These are phyloP conservation scores for Sporothrix humicola DNA, from an alignment of 2,329 filamentous ascomycete genomes.

Conservation along the genomic window DNA sequence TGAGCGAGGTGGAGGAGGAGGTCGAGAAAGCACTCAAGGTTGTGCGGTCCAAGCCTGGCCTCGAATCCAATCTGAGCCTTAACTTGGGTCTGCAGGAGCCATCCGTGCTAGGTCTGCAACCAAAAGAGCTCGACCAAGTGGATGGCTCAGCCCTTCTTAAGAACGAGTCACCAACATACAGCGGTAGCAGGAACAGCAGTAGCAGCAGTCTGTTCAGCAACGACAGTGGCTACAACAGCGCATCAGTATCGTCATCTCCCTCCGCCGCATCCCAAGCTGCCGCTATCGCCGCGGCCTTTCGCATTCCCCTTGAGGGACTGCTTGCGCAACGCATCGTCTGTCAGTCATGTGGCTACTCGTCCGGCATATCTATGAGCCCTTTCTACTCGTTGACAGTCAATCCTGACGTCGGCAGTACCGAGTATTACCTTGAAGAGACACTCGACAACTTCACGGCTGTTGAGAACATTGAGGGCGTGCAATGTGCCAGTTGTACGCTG, in stretches of 20 bases:
- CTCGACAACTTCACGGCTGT: constrained; percentile 84
- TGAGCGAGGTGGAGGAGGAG: constrained; percentile 85
- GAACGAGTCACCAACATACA: too few species aligned
- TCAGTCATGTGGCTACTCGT: constrained; percentile 81
- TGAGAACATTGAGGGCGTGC: constrained; percentile 85
- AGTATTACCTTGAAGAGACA: constrained; percentile 76
- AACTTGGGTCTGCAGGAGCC: neutral
- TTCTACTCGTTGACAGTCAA: constrained; percentile 94
- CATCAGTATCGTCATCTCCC: constrained; percentile 40
- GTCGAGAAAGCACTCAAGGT: constrained; percentile 57
- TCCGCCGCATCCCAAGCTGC: constrained; percentile 46
- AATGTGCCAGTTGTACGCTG: constrained; percentile 90
- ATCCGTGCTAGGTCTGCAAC: neutral
- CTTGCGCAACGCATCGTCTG: constrained; percentile 89
- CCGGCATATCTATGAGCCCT: constrained; percentile 85
- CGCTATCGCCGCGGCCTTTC: constrained; percentile 49
- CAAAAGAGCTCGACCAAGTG: neutral
- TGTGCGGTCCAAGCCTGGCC: constrained; percentile 46
- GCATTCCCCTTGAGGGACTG: constrained; percentile 85
- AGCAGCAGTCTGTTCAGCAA: constrained; percentile 58
- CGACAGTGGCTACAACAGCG: constrained; percentile 63
- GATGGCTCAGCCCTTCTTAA: neutral
- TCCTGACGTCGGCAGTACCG: constrained; percentile 65
- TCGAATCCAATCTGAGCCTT: constrained; percentile 47
- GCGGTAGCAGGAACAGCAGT: neutral